Evolutionary conservation across 2,329 filamentous ascomycete genomes (phyloP).

Genomic region (Taxawa tesnikishii): DNA sequence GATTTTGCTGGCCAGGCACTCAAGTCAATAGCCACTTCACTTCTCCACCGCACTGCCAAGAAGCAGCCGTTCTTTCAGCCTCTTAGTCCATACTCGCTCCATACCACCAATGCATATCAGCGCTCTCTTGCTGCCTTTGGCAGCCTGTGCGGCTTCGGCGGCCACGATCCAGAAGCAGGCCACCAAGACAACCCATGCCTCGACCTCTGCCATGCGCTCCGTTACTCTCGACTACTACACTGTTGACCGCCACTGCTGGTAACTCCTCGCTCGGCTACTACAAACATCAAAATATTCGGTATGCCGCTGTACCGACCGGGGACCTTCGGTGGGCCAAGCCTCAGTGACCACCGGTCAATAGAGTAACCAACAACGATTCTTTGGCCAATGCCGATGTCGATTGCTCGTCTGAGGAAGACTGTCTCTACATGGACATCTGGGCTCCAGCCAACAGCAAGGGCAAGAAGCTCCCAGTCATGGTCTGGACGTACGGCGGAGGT

Average conservation of each 20-base stretch:
- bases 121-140: too few species aligned
- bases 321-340: conserved; percentile 19
- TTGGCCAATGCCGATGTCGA: conserved; percentile 23
- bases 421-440: conserved; percentile 9
- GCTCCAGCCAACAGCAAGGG: conserved; percentile 4
- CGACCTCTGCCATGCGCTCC: conserved; percentile 7
- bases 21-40: too few species aligned
- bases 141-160: too few species aligned
- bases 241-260: conserved; percentile 11
- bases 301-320: conserved; percentile 7
- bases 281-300: conserved; percentile 23
- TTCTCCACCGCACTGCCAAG: too few species aligned
- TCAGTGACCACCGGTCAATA: conserved; percentile 21
- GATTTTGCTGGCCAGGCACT: too few species aligned
- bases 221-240: conserved; percentile 19
- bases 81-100: too few species aligned
- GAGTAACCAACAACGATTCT: conserved; percentile 19
- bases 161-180: too few species aligned
- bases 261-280: conserved; percentile 18
- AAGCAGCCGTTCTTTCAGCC: too few species aligned
- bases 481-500: conserved; percentile 33
- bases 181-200: too few species aligned
- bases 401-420: conserved; percentile 20
- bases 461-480: conserved; percentile 24
- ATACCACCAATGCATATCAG: too few species aligned